phyloP scores from a whole-genome alignment of 2,329 filamentous ascomycete species.

The Pseudogymnoascus sp. region DNA sequence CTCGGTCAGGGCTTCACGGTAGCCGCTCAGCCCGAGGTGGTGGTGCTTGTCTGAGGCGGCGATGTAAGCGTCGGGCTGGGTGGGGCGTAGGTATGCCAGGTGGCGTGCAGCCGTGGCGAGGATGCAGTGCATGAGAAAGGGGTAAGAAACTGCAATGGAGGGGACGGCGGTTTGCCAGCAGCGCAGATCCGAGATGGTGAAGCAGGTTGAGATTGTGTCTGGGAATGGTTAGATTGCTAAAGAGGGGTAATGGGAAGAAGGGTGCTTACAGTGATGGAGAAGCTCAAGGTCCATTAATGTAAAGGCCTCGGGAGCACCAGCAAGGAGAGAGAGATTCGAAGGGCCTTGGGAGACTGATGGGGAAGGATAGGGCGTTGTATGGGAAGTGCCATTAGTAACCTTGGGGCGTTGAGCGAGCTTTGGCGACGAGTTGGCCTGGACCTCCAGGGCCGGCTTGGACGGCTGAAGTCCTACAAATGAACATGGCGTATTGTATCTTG shows the following conservation, averaged over 20 bases:
- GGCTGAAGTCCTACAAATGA: conserved; percentile 12
- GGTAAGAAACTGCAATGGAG: conserved; percentile 15
- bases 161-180: conserved; percentile 18
- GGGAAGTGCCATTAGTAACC: background rate
- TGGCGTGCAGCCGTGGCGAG: conserved; percentile 19
- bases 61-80: background rate
- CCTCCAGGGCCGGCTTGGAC: background rate
- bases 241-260: background rate
- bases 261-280: conserved; percentile 15
- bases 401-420: background rate
- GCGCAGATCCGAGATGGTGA: conserved; percentile 13
- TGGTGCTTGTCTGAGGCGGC: conserved; percentile 15
- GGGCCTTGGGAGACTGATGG: background rate
- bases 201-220: conserved; percentile 15
- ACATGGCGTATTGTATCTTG: conserved; percentile 16
- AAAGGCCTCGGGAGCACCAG: background rate
- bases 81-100: conserved; percentile 13
- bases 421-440: background rate
- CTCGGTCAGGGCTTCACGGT: conserved; percentile 10
- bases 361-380: conserved; percentile 7
- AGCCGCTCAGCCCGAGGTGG: conserved; percentile 11
- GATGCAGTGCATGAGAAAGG: conserved; percentile 18
- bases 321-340: conserved; percentile 7
- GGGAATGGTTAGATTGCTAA: background rate
- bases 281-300: conserved; percentile 18